Evolutionary conservation across 129 eudicot species (phyloP), one percentile per base, ranked within the genome.

Genomic region (Saussurea involucrata): DNA sequence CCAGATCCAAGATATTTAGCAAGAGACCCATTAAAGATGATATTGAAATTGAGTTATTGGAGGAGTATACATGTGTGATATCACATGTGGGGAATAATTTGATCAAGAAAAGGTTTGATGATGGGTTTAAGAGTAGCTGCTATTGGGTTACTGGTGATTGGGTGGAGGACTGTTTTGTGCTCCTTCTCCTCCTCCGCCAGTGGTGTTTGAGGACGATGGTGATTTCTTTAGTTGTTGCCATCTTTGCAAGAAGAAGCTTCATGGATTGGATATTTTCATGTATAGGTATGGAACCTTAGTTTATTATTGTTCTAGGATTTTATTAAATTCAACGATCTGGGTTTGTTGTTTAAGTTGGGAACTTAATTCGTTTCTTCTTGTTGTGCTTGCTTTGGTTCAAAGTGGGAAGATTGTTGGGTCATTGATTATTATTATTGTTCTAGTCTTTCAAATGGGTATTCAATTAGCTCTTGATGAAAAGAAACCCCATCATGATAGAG

Each of bases 241-340:
- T 74, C 94, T 88, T 58, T 91, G 94, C 79, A 80, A 83, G 88
- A 91, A 91, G 78, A 63, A 78, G 94, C 97, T 91, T 83, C 90
- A 83, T 74, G 97, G 97, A 11, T 81, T 91, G 88, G 94, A 91
- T 75, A 86, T 91, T 69, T 91, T 88, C 82, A 91, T 91, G 88
- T 91, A 91, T 81, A 91, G 97, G 97, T 91, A 85, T 76, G 78
- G 17, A 34, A 55, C 21, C 6, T 1, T 32, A 25, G 6, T 65
- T 29, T 32, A 7, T 32, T 22, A 11, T 36, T 77, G 12, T 42
- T 12, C 40, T 3, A 18, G 28, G 2, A 18, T 28, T 21, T 34
- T 12, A 40, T 12, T 61, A 28, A 34, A 20, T 71, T 4, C n/a
- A 27, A 66, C 6, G 21, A 66, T 46, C 28, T 46, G 34, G 24